Evolutionary conservation across 257 asterid species (phyloP), one percentile per base, ranked within the genome.

Genomic region (Datura wrightii): DNA sequence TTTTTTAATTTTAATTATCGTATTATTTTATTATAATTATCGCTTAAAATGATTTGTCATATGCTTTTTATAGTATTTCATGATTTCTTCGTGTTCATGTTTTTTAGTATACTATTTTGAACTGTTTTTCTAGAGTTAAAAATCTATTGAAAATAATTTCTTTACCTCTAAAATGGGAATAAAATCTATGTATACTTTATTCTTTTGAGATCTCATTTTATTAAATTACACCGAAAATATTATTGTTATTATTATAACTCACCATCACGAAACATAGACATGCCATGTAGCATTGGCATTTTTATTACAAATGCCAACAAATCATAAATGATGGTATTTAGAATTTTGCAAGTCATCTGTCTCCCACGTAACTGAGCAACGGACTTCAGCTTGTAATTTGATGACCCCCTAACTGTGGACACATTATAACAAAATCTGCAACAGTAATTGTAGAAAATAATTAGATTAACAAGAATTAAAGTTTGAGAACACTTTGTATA

Each of bases 361-460:
- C 99, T 95, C 99, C 99, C 94, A 87, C 98, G 99, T 60, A 95
- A 84, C 88, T 95, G 99, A 42, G 99, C 98, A 83, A 95, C 99
- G 58, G 99, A 94, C 89, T 94, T 86, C 81, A 95, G 89, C 93
- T 95, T 95, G 86, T 94, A 95, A 87, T 24, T 95, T 95, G 87
- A 94, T 93, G 72, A 95, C 94, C 85, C 31, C 31, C 31, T 24
- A 93, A 91, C 89, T 95, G 99, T 37, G 99, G 99, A 92, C 99
- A 95, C 99, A 95, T 95, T 98, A 95, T 95, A 67, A 94, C 90
- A 86, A 95, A 95, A 85, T 97, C 98, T 95, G 94, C 89, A 87
- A 85, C 85, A 86, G n/a, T 41, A 50, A 69, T n/a, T 14, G 53
- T 19, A 42, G 19, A 70, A 83, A 50, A 84, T 53, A 79, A 15